Evolutionary conservation across 345 rosid genomes (phyloP).

Genomic region (Trapa bicornis): DNA sequence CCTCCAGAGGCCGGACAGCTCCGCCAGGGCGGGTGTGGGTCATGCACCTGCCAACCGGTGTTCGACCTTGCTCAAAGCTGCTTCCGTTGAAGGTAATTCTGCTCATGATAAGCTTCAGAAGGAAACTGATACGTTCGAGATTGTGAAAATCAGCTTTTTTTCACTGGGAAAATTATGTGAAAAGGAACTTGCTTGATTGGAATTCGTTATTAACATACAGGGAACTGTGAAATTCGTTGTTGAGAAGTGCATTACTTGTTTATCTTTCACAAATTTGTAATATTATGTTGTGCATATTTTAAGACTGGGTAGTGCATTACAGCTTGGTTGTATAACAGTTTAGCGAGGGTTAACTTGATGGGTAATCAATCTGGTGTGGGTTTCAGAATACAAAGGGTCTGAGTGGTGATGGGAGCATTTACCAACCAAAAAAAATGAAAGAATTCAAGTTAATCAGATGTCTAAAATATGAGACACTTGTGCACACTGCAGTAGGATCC

Average conservation of each 20-base stretch:
- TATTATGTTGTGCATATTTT: too few relatives aligned
- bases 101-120: background rate
- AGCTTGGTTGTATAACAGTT: too few relatives aligned
- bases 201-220: background rate
- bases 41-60: slow-evolving; percentile 12
- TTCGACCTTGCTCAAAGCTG: slow-evolving; percentile 24
- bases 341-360: too few relatives aligned
- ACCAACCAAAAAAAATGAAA: too few relatives aligned
- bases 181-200: background rate
- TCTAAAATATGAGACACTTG: too few relatives aligned
- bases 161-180: too few relatives aligned
- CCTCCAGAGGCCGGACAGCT: slow-evolving; percentile 5
- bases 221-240: background rate
- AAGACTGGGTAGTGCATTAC: too few relatives aligned
- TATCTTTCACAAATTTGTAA: background rate
- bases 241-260: background rate
- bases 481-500: too few relatives aligned
- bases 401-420: too few relatives aligned
- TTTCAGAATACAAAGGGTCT: too few relatives aligned
- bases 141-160: background rate
- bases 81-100: slow-evolving; percentile 46
- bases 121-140: background rate
- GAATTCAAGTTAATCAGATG: too few relatives aligned
- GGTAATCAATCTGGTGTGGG: too few relatives aligned
- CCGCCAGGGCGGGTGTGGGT: slow-evolving; percentile 7